phyloP scores from a whole-genome alignment of 2,329 filamentous ascomycete genomes.

The Aquanectria penicillioides region DNA sequence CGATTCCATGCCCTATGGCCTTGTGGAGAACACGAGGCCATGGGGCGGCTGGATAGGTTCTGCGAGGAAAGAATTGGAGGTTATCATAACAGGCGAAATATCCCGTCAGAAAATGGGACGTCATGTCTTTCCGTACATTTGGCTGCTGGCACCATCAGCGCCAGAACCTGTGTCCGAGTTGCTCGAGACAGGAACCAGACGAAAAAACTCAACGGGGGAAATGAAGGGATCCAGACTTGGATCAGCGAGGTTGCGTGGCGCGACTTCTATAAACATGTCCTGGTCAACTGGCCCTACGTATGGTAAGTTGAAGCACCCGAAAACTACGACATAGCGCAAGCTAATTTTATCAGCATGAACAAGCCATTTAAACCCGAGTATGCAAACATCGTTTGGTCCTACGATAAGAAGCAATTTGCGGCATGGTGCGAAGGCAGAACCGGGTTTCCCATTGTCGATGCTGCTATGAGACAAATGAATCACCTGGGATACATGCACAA shows the following conservation, averaged over 20 bases:
- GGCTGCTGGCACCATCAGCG: slow-evolving; percentile 73
- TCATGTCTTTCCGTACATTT: slow-evolving; percentile 78
- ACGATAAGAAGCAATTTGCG: slow-evolving; percentile 73
- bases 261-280: slow-evolving; percentile 88
- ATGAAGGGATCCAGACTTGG: slow-evolving; percentile 75
- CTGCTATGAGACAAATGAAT: slow-evolving; percentile 82
- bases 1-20: slow-evolving; percentile 73
- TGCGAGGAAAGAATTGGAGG: slow-evolving; percentile 68
- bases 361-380: slow-evolving; percentile 82
- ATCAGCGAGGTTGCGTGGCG: slow-evolving; percentile 87
- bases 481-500: slow-evolving; percentile 84
- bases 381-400: slow-evolving; percentile 84
- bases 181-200: slow-evolving; percentile 72
- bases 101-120: slow-evolving; percentile 70
- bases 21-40: slow-evolving; percentile 78
- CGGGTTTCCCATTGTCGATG: slow-evolving; percentile 86
- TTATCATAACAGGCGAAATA: slow-evolving; percentile 74
- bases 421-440: slow-evolving; percentile 81
- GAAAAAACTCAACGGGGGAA: slow-evolving; percentile 73
- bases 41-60: slow-evolving; percentile 72
- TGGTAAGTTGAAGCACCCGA: slow-evolving; percentile 62
- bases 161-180: slow-evolving; percentile 71
- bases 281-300: slow-evolving; percentile 86
- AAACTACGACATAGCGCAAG: not conserved
- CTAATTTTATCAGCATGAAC: slow-evolving; percentile 57